Percentiles rank a stretch among this genome's conserved stretches.
These are phyloP conservation scores for Fusarium sp. DNA, from an alignment of 2,329 filamentous ascomycete species.

Conservation along the genomic window DNA sequence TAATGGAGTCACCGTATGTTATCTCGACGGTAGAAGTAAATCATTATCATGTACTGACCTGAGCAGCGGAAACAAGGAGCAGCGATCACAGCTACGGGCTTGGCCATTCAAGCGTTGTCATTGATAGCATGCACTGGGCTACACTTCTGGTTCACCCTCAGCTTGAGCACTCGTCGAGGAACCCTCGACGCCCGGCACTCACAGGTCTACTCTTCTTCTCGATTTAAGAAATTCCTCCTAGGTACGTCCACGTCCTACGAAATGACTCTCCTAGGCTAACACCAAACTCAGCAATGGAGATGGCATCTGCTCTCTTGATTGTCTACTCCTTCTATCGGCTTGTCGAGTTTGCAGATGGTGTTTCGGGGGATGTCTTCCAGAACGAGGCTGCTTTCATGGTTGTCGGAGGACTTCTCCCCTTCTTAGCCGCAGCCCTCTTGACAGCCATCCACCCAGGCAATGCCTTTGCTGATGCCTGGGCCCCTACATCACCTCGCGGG, in stretches of 20 bases:
- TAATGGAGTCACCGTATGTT: conserved; percentile 49
- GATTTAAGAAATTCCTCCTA: conserved; percentile 56
- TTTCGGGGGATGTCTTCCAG: conserved; percentile 49
- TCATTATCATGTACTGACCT: conserved; percentile 5
- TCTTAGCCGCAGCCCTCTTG: conserved; percentile 50
- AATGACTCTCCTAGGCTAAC: conserved; percentile 9
- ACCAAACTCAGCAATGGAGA: conserved; percentile 48
- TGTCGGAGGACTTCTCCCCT: conserved; percentile 53
- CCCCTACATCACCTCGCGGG: conserved; percentile 49
- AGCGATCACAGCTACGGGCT: conserved; percentile 55
- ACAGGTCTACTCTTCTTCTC: conserved; percentile 52
- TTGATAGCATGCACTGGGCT: conserved; percentile 52
- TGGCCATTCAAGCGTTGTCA: conserved; percentile 55
- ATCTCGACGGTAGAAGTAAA: not conserved
- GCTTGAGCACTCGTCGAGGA: conserved; percentile 50
- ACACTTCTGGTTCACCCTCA: conserved; percentile 54
- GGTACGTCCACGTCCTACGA: conserved; percentile 48
- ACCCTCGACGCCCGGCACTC: conserved; percentile 52
- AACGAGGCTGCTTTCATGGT: conserved; percentile 52
- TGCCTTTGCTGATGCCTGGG: conserved; percentile 54
- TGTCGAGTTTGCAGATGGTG: conserved; percentile 51
- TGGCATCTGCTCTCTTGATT: conserved; percentile 51
- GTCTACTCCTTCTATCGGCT: conserved; percentile 54
- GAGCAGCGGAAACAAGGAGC: conserved; percentile 47
- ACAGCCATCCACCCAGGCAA: conserved; percentile 51